Evolutionary conservation across 1,284 basidiomycete species (phyloP), one percentile per base, ranked within the genome.

Genomic region (Sanghuangporus baumii): DNA sequence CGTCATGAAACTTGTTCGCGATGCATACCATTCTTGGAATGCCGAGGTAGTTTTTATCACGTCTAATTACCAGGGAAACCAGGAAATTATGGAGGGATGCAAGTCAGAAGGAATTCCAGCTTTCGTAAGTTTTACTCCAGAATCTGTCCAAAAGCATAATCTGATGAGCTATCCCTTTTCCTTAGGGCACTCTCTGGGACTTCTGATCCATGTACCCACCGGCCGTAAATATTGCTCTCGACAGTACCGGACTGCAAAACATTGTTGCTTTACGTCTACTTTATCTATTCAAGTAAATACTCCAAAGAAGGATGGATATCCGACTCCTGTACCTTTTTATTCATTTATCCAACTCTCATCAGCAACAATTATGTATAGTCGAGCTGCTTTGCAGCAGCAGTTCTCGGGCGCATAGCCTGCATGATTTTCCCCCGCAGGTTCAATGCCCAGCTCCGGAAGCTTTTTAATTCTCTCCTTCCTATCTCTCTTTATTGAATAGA

Each of bases 31-130:
- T 12, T 69, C 73, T 9, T 79, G 76, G 75, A 67, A 69, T 11
- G 78, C 78, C 1, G 85, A 88, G 68, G 83, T 87, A 7, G 81
- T 87, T 3, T 85, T 88, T 69, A 85, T 88, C 66, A 87, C 86
- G 12, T 85, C 83, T 2, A 87, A 87, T 70, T 78, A 74, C 68
- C 77, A 79, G 61, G 86, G 86, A 7, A 86, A 86, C 70, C 75
- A 78, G 65, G 85, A 88, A 71, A 81, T 88, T 73, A 86, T 87
- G 84, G 83, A 85, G 68, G 84, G 84, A 16, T 86, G 84, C 70
- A 86, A 83, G 72, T 77, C 76, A 66, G 80, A 79, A 34, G 80
- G 81, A 20, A 87, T 88, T 61, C 84, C 84, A 57, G 83, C 81
- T 63, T 87, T 87, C 69, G 85, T 79, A 65, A 65, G 76, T 74